Conservation (phyloP, 345 rosid species). For the Odontarrhena argentea region DNA sequence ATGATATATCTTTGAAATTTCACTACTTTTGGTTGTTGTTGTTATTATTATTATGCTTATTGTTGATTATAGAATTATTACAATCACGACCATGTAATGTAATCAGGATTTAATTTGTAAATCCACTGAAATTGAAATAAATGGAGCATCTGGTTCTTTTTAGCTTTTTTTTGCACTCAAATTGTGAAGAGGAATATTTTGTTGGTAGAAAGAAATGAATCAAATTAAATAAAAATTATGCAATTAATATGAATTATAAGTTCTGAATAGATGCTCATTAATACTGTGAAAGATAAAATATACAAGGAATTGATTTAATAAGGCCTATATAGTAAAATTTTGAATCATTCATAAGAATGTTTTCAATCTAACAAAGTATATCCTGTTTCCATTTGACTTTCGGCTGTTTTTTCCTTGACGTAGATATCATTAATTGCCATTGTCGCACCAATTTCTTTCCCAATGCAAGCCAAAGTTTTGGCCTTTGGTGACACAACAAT, state of each 20-base stretch:
- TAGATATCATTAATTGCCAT: too few species aligned
- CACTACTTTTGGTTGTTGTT: slow-evolving; percentile 21
- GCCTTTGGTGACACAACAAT: too few species aligned
- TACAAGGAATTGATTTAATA: too few species aligned
- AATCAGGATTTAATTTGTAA: neutral
- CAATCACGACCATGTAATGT: slow-evolving; percentile 5
- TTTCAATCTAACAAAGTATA: too few species aligned
- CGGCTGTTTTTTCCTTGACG: too few species aligned
- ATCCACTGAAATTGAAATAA: neutral
- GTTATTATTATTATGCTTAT: neutral
- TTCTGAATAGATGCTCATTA: neutral
- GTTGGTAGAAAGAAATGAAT: slow-evolving; percentile 28
- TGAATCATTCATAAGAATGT: too few species aligned
- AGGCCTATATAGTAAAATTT: too few species aligned
- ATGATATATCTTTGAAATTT: slow-evolving; percentile 14
- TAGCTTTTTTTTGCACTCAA: neutral
- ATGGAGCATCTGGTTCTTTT: neutral
- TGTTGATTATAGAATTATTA: slow-evolving; percentile 37
- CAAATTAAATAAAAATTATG: neutral
- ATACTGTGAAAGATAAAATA: neutral
- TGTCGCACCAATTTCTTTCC: too few species aligned
- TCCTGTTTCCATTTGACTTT: too few species aligned
- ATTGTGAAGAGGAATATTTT: slow-evolving; percentile 23
- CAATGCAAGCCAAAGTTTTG: too few species aligned
- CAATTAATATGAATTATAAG: neutral